Evolutionary conservation across 805 yeast genomes (phyloP).

Genomic region (Wickerhamomyces bisporus): DNA sequence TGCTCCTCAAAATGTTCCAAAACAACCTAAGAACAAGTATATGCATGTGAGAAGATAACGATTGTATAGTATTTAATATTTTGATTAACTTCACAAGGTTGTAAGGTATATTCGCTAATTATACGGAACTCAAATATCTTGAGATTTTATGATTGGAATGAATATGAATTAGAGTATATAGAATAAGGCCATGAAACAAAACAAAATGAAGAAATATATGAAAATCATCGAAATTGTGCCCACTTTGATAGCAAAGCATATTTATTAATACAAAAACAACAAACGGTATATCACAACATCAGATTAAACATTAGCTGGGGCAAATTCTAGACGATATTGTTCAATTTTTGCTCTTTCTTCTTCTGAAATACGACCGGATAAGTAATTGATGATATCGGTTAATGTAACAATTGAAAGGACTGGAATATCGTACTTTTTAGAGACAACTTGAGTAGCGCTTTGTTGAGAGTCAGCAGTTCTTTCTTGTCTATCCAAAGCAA

Average conservation of each 20-base stretch:
- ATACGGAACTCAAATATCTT: too few species aligned
- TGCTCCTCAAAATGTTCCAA: constrained; percentile 35
- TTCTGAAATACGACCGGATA: constrained; percentile 49
- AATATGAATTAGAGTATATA: too few species aligned
- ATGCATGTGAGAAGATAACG: constrained; percentile 53
- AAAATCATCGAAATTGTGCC: too few species aligned
- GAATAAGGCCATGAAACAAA: too few species aligned
- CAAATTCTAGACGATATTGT: constrained; percentile 44
- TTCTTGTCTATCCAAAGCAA: constrained; percentile 95
- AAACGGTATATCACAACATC: too few species aligned
- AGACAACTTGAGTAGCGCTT: constrained; percentile 80
- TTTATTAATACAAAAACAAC: too few species aligned
- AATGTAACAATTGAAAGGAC: constrained; percentile 77
- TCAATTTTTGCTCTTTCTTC: constrained; percentile 55
- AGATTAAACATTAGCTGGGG: constrained; percentile 19
- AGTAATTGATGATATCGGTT: constrained; percentile 63
- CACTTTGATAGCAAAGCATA: too few species aligned
- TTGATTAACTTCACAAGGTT: neutral
- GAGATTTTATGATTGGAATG: too few species aligned
- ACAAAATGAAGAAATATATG: too few species aligned
- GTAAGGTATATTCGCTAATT: too few species aligned
- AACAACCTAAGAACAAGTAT: constrained; percentile 47
- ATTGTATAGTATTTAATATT: neutral
- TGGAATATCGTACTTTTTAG: constrained; percentile 70
- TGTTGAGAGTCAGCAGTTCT: constrained; percentile 57